Evolutionary conservation across 2,329 filamentous ascomycete species (phyloP).

Genomic region (Fusarium sororula): DNA sequence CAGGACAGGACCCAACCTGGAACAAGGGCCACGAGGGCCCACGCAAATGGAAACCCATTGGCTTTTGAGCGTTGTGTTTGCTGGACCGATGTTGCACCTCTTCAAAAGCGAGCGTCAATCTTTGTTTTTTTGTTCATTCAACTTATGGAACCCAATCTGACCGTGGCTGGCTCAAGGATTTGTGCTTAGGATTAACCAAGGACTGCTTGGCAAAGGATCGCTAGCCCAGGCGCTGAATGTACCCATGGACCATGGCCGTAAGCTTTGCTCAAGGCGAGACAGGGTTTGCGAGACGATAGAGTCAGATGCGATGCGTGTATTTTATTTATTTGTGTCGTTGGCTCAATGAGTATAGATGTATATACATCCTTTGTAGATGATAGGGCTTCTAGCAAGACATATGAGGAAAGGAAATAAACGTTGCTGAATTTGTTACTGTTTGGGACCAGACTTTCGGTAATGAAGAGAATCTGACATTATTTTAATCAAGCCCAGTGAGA

Average conservation of each 20-base stretch:
- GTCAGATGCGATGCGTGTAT: background rate
- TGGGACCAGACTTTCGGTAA: background rate
- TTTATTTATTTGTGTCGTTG: background rate
- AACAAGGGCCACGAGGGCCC: background rate
- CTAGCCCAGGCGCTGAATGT: background rate
- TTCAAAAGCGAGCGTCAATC: background rate
- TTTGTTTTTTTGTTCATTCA: background rate
- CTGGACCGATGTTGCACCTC: background rate
- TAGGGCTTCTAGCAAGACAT: background rate
- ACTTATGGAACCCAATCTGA: background rate
- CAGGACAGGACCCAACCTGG: slow-evolving; percentile 1
- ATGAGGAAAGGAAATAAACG: background rate
- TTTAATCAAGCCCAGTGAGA: background rate
- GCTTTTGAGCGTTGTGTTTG: background rate
- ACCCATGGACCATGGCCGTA: background rate
- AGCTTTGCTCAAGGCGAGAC: background rate
- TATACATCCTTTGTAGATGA: background rate
- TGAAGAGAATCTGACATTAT: background rate
- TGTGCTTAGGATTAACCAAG: background rate
- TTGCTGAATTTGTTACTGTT: background rate
- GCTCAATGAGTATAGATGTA: background rate
- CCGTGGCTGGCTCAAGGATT: background rate
- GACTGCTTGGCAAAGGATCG: background rate
- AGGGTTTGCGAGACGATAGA: background rate
- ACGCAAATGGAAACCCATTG: background rate